Evolutionary conservation across 2,329 filamentous ascomycete species (phyloP), one percentile per base, ranked within the genome.

Genomic region (Emericellopsis atlantica): DNA sequence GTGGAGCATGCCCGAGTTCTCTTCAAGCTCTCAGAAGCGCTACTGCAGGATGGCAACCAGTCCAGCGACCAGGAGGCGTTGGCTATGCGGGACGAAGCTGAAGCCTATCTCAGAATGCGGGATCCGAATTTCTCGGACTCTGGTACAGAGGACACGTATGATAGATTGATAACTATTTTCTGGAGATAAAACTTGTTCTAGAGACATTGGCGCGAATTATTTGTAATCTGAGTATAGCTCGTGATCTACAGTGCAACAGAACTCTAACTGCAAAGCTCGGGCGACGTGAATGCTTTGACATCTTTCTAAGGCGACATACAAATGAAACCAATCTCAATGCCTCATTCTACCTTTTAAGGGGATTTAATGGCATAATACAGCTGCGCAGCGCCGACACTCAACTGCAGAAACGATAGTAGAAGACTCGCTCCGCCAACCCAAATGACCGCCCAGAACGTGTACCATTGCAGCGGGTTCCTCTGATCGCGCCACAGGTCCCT

Each of bases 1-100:
- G 42, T 31, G 4, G 44, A 48, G 22, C 44, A 46, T 21, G 40
- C 36, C 2, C 32, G 46, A 21, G 24, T 16, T 11, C 40, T 47
- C 6, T 41, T 43, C 36, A 47, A 45, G 32, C 41, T 47, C 4
- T 47, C 45, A 18, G 39, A 45, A 29, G 41, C 41, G 16, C 36
- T 45, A 2, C 4, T 8, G n/a, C 38, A 42, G 18, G 42, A 40
- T 6, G 16, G 18, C 24, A 35, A 12, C 7, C 15, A 36, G 21
- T 26, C 24, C 10, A 36, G 21, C 8, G 33, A 10, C 3, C 15
- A 10, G 33, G 33, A 36, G 15, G 33, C 33, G 33, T 36, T 22
- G 21, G 33, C 21, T 36, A 7, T 36, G 21, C 33, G 33, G 3
- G 33, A 36, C 10, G 33, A 36, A 36, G 33, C 33, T 4, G 33